Evolutionary conservation across 129 eudicot species (phyloP), one percentile per base, ranked within the genome.

Genomic region (Lactuca saligna): DNA sequence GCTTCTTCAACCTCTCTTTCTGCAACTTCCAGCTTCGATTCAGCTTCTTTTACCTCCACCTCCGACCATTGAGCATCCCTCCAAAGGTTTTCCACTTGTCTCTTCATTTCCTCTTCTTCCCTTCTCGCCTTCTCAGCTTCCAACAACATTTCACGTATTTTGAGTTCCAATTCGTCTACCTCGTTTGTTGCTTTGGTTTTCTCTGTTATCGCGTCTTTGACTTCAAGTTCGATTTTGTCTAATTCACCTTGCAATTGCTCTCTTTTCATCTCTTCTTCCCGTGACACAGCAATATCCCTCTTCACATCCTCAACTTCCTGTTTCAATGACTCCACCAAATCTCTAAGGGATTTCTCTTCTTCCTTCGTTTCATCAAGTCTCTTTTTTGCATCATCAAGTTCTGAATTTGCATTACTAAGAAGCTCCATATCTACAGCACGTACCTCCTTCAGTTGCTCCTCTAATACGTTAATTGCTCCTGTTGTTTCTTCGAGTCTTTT

Each of bases 1-100:
- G 99, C 99, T 54, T 81, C 90, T 66, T 87, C 90, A 8, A 79
- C 91, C 66, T 87, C 92, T 81, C 78, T 62, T 3, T 77, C 56
- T 20, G 88, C 86, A 71, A 75, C 50, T 57, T 73, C 48, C 14
- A 87, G 80, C 77, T 78, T 87, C 29, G 58, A 69, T 54, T 85
- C 95, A 9, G 75, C 68, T 20, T 83, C 82, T 60, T 63, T 75
- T 35, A 75, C 77, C 10, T 54, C 81, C 31, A 39, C 34, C 34
- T 78, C 68, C 8, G 91, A 63, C 31, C 46, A 68, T 69, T 85
- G 83, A 9, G 89, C 86, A 72, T 87, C 97, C 75, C 74, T 65
- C 75, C 74, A 68, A 29, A 72, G 50, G n/a, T 38, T 67, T 35
- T 70, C 79, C 4, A 72, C 82, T 11, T 70, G 78, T 57, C 57